phyloP scores from a whole-genome alignment of 805 yeast species.

The Wickerhamomyces chambardii region DNA sequence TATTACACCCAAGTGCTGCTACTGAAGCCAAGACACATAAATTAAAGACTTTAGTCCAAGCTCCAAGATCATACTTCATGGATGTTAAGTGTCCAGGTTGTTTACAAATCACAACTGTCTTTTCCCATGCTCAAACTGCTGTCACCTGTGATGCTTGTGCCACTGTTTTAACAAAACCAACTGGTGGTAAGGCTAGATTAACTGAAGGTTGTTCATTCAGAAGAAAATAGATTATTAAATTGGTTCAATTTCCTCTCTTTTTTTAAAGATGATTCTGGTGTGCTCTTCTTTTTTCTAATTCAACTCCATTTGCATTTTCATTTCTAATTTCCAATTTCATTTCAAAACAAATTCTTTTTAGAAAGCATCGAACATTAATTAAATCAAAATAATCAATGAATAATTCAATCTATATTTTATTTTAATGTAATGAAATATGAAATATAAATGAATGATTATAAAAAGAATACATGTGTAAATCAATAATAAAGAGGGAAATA shows the following conservation, averaged over 20 bases:
- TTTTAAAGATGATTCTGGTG: no score
- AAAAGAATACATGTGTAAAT: no score
- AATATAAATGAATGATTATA: no score
- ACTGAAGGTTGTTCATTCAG: constrained; percentile 99
- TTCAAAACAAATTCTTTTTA: no score
- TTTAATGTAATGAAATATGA: no score
- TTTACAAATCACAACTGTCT: constrained; percentile 97
- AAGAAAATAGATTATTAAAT: constrained; percentile 68
- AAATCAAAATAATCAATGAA: no score
- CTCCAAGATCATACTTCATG: constrained; percentile 99
- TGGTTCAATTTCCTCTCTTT: not conserved
- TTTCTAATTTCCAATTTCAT: no score
- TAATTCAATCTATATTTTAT: no score
- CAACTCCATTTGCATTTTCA: no score
- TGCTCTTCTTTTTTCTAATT: no score
- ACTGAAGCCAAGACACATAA: constrained; percentile 96
- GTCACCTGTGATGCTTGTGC: constrained; percentile 99
- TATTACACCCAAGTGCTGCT: constrained; percentile 96
- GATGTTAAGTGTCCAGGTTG: constrained; percentile 99
- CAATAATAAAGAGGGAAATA: no score
- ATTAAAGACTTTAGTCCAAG: constrained; percentile 93
- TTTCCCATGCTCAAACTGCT: constrained; percentile 99
- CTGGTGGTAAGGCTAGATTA: constrained; percentile 99
- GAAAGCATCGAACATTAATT: no score
- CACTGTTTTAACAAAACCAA: constrained; percentile 96